Conservation (phyloP, 768 basidiomycete genomes). For the Termitomyces sp. region DNA sequence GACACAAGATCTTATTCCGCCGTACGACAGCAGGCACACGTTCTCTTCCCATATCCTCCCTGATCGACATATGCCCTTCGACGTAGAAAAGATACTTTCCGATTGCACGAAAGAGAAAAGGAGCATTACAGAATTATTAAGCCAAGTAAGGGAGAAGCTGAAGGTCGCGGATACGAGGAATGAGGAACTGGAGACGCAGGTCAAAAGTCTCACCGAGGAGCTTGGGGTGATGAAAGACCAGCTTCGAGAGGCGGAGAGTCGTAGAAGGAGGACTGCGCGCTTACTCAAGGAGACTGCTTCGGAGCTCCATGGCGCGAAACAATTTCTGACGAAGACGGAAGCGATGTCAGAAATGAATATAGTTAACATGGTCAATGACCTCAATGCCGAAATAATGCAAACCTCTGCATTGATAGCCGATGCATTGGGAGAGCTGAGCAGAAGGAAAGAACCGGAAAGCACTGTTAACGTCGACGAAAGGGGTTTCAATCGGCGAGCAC, state of each 20-base stretch:
- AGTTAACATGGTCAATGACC: constrained; percentile 13
- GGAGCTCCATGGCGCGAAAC: constrained; percentile 36
- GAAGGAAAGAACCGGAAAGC: not conserved
- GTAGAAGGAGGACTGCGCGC: constrained; percentile 12
- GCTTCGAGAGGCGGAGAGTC: constrained; percentile 14
- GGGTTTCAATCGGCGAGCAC: not conserved
- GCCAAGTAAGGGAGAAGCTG: not conserved
- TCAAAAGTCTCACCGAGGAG: not conserved
- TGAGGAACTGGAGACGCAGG: constrained; percentile 1
- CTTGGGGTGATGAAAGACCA: constrained; percentile 1
- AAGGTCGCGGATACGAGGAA: not conserved
- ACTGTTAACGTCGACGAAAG: not conserved
- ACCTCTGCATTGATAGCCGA: constrained; percentile 16
- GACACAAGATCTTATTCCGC: not conserved
- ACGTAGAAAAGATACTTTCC: constrained; percentile 1
- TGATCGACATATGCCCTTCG: not conserved
- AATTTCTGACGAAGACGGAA: constrained; percentile 39
- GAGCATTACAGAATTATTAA: not conserved
- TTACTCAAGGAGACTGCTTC: constrained; percentile 24
- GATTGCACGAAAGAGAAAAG: constrained; percentile 9
- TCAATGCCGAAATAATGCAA: constrained; percentile 17
- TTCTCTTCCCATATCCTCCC: not conserved
- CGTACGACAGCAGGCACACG: constrained; percentile 2
- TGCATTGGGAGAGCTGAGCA: constrained; percentile 1
- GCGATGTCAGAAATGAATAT: constrained; percentile 38